Evolutionary conservation across 1,284 basidiomycete species (phyloP).

Genomic region (Tilletia setariae): DNA sequence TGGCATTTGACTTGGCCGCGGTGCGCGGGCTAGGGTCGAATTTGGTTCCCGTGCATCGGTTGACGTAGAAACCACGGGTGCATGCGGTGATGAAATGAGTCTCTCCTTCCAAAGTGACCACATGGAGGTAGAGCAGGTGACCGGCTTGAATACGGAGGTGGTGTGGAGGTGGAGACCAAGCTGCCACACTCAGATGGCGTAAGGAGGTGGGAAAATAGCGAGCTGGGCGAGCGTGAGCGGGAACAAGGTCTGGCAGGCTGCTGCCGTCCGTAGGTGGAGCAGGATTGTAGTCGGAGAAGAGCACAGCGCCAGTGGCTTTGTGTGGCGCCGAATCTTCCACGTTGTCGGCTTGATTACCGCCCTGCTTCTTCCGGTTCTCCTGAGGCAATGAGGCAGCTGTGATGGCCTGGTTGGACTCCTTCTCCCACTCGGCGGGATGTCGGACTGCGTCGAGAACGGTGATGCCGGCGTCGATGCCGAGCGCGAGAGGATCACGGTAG

Average conservation of each 20-base stretch:
- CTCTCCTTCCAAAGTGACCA: slow-evolving; percentile 62
- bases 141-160: slow-evolving; percentile 59
- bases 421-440: slow-evolving; percentile 52
- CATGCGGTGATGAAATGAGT: slow-evolving; percentile 60
- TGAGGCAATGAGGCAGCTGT: slow-evolving; percentile 25
- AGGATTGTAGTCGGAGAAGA: slow-evolving; percentile 56
- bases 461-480: slow-evolving; percentile 57
- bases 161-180: slow-evolving; percentile 64
- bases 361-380: slow-evolving; percentile 36
- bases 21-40: slow-evolving; percentile 46
- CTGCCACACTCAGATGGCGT: slow-evolving; percentile 59
- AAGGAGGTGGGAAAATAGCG: slow-evolving; percentile 55
- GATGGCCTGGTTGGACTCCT: slow-evolving; percentile 25
- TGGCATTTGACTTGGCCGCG: neutral
- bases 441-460: slow-evolving; percentile 59
- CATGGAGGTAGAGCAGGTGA: slow-evolving; percentile 61
- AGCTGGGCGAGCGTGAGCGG: slow-evolving; percentile 41
- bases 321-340: slow-evolving; percentile 16
- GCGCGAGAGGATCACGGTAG: slow-evolving; percentile 54
- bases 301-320: slow-evolving; percentile 22
- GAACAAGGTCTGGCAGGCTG: slow-evolving; percentile 52
- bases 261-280: slow-evolving; percentile 49
- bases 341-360: slow-evolving; percentile 15
- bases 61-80: slow-evolving; percentile 61
- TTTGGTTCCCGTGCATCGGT: slow-evolving; percentile 54